Base-by-base conservation (phyloP, 2,329 filamentous ascomycete genomes). In the Calonectria henricotiae region DNA sequence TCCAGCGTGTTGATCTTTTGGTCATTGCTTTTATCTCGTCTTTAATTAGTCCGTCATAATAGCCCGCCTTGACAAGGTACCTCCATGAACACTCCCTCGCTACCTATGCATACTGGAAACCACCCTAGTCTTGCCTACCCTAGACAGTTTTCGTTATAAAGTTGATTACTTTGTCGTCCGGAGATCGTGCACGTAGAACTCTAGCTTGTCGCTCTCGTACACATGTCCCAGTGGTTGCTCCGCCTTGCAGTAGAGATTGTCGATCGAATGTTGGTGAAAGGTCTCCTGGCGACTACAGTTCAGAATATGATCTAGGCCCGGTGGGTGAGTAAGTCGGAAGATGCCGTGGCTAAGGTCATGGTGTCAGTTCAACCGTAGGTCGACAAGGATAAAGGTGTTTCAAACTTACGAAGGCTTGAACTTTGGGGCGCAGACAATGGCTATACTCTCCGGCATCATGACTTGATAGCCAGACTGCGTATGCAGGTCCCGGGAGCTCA, bases 401-500 rank as follows among this genome's bases (percentile, higher is more conserved):
- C 5, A 17, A 27, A 88, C 91, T 85, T 85, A 95, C 90, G 91
- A 93, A 51, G 93, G 93, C 41, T 88, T 86, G 77, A 93, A 94
- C 67, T 89, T 92, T 0, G 96, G 96, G 6, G 96, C 94, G 83
- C 96, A 99, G 44, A 99, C 96, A 77, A 99, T 97, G 4, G 96
- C 96, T 72, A 99, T 95, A 77, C 94, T 97, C 85, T 99, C 96
- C 0, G 95, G 92, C 83, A 98, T 89, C 94, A 98, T 98, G 70
- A 96, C 91, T 82, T 99, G 96, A 80, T 98, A 98, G 12, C 95
- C 95, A 3, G 92, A 92, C 79, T 98, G 96, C 0, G 97, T 99
- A 80, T 99, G 96, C 74, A 98, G 80, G 79, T 99, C 96, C 61
- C 96, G 88, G 60, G 93, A 96, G 80, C 94, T 98, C 94, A 99